These are phyloP conservation scores for Lunularia cruciata DNA, from an alignment of 225 moss, liverwort and hornwort genomes.

Conservation along the genomic window DNA sequence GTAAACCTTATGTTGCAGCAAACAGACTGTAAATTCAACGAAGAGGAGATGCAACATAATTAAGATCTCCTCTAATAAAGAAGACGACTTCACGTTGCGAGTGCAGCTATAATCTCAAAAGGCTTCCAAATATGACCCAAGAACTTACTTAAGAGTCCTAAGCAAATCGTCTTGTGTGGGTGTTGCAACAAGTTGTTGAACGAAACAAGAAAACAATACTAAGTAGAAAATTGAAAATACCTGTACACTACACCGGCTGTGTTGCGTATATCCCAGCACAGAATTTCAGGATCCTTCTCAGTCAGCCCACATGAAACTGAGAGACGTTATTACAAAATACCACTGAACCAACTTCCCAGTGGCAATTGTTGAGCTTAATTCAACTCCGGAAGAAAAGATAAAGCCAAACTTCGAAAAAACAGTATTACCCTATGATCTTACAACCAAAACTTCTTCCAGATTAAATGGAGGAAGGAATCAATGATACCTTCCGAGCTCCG, in stretches of 20 bases:
- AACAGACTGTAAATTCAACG: no score
- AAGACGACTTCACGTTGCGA: no score
- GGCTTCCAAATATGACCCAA: no score
- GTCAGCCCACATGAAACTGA: constrained; percentile 50
- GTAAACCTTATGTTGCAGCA: no score
- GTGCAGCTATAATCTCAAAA: no score
- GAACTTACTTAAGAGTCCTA: no score
- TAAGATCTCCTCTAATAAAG: no score
- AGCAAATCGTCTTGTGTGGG: no score
- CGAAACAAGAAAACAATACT: no score
- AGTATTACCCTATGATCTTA: background rate
- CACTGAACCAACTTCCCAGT: background rate
- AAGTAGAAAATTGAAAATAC: constrained; percentile 37
- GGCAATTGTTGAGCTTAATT: background rate
- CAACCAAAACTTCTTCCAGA: background rate
- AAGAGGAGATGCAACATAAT: no score
- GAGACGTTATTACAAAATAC: constrained; percentile 10
- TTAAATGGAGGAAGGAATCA: constrained; percentile 7
- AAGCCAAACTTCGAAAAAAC: background rate
- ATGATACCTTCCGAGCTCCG: constrained; percentile 89
- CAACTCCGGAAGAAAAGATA: background rate
- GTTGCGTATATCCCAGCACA: constrained; percentile 99
- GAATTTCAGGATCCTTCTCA: constrained; percentile 91
- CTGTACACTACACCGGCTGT: constrained; percentile 77
- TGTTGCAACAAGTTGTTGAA: no score